phyloP scores from a whole-genome alignment of 106 monocot species.

The Dactylorhiza incarnata region DNA sequence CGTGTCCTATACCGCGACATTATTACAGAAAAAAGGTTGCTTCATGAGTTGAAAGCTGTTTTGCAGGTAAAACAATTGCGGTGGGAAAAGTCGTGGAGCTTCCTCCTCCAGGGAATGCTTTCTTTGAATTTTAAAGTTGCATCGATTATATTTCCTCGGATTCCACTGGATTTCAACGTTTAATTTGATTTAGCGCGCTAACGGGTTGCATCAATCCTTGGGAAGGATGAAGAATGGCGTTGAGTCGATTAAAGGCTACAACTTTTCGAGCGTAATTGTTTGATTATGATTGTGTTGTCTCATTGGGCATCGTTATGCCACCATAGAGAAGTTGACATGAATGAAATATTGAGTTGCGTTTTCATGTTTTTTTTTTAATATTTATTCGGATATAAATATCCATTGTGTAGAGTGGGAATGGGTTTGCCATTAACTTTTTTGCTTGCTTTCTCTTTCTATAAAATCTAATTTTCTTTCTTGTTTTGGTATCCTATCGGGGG shows the following conservation, averaged over 20 bases:
- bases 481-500: too few relatives aligned
- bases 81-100: constrained; percentile 82
- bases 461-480: too few relatives aligned
- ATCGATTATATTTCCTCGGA: neutral
- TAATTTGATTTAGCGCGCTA: neutral
- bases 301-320: neutral
- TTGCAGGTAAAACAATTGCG: constrained; percentile 88
- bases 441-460: neutral
- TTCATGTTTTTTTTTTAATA: neutral
- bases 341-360: neutral
- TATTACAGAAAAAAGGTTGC: neutral
- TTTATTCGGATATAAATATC: neutral
- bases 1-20: neutral
- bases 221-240: neutral
- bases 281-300: neutral
- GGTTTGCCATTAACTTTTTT: neutral
- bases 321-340: neutral
- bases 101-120: constrained; percentile 43
- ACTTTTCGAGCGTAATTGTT: neutral
- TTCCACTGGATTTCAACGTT: neutral
- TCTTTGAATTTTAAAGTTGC: constrained; percentile 16
- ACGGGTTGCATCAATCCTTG: neutral
- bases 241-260: neutral
- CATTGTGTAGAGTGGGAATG: neutral
- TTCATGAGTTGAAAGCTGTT: neutral